These are phyloP conservation scores for Solanum infundibuliforme DNA, from an alignment of 257 asterid genomes.

Conservation along the genomic window DNA sequence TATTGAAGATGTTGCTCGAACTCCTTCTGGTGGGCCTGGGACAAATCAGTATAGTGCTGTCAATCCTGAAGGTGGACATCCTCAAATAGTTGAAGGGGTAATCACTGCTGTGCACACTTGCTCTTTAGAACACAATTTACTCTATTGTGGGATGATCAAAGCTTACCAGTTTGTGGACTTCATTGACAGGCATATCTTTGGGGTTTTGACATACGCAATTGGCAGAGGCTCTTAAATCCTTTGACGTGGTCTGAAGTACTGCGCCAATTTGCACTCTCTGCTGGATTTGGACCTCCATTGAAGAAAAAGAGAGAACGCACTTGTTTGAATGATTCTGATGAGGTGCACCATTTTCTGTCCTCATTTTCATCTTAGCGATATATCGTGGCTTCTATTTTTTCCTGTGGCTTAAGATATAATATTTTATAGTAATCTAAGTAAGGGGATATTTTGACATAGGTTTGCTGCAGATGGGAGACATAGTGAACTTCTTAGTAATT, in stretches of 20 bases:
- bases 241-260: constrained; percentile 94
- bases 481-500: background rate
- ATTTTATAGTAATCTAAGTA: background rate
- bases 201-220: constrained; percentile 91
- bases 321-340: constrained; percentile 43
- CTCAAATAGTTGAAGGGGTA: constrained; percentile 98
- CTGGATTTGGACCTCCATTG: constrained; percentile 92
- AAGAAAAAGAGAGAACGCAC: constrained; percentile 62
- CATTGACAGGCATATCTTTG: constrained; percentile 74
- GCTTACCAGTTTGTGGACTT: constrained; percentile 5
- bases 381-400: background rate
- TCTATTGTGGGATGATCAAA: background rate
- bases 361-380: background rate
- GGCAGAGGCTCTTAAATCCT: constrained; percentile 86
- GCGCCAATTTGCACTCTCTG: constrained; percentile 85
- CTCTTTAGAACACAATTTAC: background rate
- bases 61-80: constrained; percentile 99
- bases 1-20: constrained; percentile 90
- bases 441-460: background rate
- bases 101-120: constrained; percentile 1
- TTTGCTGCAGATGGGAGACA: background rate
- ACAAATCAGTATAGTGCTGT: constrained; percentile 93
- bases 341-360: constrained; percentile 31
- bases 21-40: constrained; percentile 98
- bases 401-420: background rate